Conservation (phyloP, 202 grass and related monocot species). For the Dendrocalamus latiflorus region DNA sequence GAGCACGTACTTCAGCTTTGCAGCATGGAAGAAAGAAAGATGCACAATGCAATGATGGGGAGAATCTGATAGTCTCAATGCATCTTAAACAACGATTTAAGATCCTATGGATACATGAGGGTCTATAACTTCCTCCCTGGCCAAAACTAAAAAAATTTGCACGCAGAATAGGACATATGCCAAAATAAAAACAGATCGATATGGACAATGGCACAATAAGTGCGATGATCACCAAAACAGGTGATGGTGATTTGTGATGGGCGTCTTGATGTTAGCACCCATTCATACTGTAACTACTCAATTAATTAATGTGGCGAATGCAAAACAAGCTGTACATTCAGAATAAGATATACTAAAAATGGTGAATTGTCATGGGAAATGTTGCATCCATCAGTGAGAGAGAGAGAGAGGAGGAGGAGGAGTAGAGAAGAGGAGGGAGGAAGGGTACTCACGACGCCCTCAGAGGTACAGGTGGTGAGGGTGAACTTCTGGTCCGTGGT, state of each 20-base stretch:
- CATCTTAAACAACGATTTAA: not conserved
- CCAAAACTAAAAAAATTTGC: not conserved
- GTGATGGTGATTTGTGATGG: not conserved
- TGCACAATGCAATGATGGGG: not conserved
- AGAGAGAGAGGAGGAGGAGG: not conserved
- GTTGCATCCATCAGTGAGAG: too few species aligned
- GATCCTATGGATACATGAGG: not conserved
- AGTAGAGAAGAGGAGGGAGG: too few species aligned
- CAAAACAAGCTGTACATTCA: not conserved
- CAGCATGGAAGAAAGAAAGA: not conserved
- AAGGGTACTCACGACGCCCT: slow-evolving; percentile 61
- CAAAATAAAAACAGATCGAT: not conserved
- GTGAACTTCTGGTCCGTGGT: slow-evolving; percentile 71
- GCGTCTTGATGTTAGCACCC: not conserved
- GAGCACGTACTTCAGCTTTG: not conserved
- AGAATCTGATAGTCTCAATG: not conserved
- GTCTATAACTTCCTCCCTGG: not conserved
- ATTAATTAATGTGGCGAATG: not conserved
- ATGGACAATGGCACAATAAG: not conserved
- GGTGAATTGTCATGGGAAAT: not conserved
- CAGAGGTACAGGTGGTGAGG: slow-evolving; percentile 51
- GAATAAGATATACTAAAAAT: not conserved
- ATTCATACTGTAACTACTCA: not conserved
- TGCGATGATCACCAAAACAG: not conserved
- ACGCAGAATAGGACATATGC: not conserved